phyloP scores from a whole-genome alignment of 805 yeast genomes.

The Ogataea ramenticola region DNA sequence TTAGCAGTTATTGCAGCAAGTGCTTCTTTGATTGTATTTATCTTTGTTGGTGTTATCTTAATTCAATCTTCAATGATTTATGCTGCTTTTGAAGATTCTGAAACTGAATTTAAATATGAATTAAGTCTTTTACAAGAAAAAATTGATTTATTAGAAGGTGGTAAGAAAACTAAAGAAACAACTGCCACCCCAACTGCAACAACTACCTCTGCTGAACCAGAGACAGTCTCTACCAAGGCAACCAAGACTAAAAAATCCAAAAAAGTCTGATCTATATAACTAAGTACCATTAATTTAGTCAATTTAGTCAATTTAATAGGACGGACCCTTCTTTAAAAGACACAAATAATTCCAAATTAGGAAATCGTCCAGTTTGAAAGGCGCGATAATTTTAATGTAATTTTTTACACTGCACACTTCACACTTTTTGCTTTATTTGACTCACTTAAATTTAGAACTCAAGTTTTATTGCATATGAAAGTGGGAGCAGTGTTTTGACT shows the following conservation, averaged over 20 bases:
- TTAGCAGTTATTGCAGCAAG: slow-evolving; percentile 89
- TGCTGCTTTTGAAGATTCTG: slow-evolving; percentile 37
- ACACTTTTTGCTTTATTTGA: no score
- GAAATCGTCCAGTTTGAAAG: no score
- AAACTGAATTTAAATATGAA: slow-evolving; percentile 17
- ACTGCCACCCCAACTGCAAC: slow-evolving; percentile 2
- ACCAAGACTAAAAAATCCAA: slow-evolving; percentile 10
- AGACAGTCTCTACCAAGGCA: slow-evolving; percentile 10
- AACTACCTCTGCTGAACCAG: slow-evolving; percentile 3
- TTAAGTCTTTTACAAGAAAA: slow-evolving; percentile 19
- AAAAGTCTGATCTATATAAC: background rate
- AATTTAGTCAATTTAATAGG: no score
- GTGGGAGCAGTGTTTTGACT: no score
- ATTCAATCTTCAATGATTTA: slow-evolving; percentile 87
- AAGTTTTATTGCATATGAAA: no score
- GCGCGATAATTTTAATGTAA: no score
- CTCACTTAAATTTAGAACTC: no score
- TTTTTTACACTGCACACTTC: no score
- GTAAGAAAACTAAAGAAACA: background rate
- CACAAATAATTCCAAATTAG: no score
- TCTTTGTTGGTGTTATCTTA: slow-evolving; percentile 70
- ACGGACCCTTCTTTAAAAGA: no score
- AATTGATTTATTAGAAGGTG: slow-evolving; percentile 6
- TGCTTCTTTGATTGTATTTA: slow-evolving; percentile 63
- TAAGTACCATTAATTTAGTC: no score